Evolutionary conservation across 345 rosid genomes (phyloP).

Genomic region (Melaleuca alternifolia): DNA sequence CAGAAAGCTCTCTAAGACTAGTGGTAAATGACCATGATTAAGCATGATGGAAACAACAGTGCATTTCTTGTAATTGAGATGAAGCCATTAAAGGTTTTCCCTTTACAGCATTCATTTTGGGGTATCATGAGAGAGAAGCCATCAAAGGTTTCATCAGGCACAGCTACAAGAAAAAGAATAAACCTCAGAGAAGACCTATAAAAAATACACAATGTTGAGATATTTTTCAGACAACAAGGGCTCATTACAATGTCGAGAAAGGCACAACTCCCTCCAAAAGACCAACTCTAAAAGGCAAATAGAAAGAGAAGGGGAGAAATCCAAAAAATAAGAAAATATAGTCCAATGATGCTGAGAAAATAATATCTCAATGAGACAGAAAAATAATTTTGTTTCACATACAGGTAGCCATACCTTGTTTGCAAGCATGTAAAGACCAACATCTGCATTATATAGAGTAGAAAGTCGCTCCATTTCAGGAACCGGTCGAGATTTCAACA

Average conservation of each 20-base stretch:
- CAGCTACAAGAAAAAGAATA: background rate
- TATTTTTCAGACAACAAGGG: background rate
- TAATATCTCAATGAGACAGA: background rate
- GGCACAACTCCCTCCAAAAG: background rate
- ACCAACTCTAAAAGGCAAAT: background rate
- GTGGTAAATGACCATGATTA: too few relatives aligned
- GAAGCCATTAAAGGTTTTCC: too few relatives aligned
- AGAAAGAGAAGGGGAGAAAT: background rate
- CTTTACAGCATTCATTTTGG: background rate
- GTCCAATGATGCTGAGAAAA: background rate
- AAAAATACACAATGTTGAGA: background rate
- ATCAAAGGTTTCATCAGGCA: background rate
- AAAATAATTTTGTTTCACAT: background rate
- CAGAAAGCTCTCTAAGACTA: too few relatives aligned
- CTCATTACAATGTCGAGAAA: background rate
- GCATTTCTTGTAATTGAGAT: too few relatives aligned
- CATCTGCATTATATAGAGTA: conserved; percentile 87
- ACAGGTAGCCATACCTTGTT: conserved; percentile 53
- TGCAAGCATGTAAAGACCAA: conserved; percentile 98
- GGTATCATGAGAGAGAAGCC: background rate
- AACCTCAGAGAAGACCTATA: background rate
- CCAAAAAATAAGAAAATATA: background rate
- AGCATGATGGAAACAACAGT: too few relatives aligned
- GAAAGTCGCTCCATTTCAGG: conserved; percentile 93
- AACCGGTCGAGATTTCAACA: conserved; percentile 38